Evolutionary conservation across 495 filamentous ascomycete genomes (phyloP), one percentile per base, ranked within the genome.

Genomic region (Trichocladium uniseriatum): DNA sequence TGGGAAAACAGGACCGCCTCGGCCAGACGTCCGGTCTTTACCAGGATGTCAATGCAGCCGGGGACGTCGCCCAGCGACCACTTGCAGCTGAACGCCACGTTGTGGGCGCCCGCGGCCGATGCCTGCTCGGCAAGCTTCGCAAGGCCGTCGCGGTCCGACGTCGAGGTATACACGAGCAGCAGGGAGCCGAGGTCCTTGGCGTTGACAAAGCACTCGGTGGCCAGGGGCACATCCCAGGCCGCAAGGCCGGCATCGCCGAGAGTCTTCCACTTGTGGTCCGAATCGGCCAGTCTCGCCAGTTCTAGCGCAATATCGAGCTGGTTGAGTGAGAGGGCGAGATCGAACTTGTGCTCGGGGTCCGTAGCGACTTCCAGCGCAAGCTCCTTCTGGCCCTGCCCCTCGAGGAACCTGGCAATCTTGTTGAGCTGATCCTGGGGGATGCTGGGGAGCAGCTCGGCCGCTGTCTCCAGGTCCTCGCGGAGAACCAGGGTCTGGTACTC

Each of bases 401-500:
- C 94, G 29, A 99, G 78, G 77, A 99, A 99, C 20, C 92, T 85
- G 11, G 92, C 92, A 47, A 99, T 89, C 72, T 96, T 96, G 69
- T 92, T 95, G 68, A 90, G 87, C 62, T 97, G 88, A 45, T 95
- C 89, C 18, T 82, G 71, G 0, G 89, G 89, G 39, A 98, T 87
- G 37, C 81, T 81, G 27, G 78, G 68, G 6, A 99, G 81, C 40
- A 96, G 69, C 60, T 94, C 89, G 2, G 85, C 80, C 1, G 92
- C 94, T 19, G 86, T 77, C 37, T 96, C 92, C 80, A 97, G 84
- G 59, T 97, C 92, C n/a, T 81, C 89, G 18, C 92, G 86, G 22
- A 99, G 79, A 15, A 99, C 89, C 27, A 97, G 75, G 5, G 92
- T 99, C 67, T 99, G 92, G 60, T 97, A 99, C 67, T 96, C 90